Evolutionary conservation across 345 rosid genomes (phyloP).

Genomic region (Luvunga scandens): DNA sequence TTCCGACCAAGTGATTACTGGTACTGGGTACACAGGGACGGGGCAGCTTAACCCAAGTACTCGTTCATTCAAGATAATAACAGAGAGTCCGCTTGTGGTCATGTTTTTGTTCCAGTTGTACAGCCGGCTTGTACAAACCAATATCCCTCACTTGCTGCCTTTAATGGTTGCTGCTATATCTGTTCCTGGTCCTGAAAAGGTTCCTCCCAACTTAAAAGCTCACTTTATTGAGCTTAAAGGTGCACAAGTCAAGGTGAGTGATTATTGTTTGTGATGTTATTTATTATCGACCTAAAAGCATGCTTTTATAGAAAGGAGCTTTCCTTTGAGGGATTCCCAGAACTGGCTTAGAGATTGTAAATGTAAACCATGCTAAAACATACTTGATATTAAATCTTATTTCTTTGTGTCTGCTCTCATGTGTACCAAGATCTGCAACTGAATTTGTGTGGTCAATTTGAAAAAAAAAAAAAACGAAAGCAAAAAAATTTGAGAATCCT

Average conservation of each 20-base stretch:
- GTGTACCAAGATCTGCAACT: background rate
- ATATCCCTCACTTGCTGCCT: slow-evolving; percentile 90
- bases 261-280: slow-evolving; percentile 8
- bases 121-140: slow-evolving; percentile 90
- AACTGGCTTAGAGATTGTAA: background rate
- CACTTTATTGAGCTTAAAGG: slow-evolving; percentile 95
- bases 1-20: slow-evolving; percentile 64
- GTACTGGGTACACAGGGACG: slow-evolving; percentile 44
- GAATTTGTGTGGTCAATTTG: background rate
- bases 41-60: slow-evolving; percentile 94
- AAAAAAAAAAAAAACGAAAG: background rate
- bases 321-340: background rate
- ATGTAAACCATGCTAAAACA: background rate
- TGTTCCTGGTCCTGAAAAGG: slow-evolving; percentile 92
- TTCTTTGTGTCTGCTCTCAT: background rate
- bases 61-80: slow-evolving; percentile 90
- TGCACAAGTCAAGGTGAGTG: slow-evolving; percentile 96
- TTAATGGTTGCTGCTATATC: slow-evolving; percentile 98
- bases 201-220: slow-evolving; percentile 78
- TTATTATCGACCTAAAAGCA: background rate
- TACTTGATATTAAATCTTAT: background rate
- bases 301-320: background rate
- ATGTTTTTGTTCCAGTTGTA: slow-evolving; percentile 97
- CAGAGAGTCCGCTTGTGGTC: slow-evolving; percentile 98
- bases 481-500: background rate